Conservation (phyloP, 257 asterid species). For the Nicotiana otophora region DNA sequence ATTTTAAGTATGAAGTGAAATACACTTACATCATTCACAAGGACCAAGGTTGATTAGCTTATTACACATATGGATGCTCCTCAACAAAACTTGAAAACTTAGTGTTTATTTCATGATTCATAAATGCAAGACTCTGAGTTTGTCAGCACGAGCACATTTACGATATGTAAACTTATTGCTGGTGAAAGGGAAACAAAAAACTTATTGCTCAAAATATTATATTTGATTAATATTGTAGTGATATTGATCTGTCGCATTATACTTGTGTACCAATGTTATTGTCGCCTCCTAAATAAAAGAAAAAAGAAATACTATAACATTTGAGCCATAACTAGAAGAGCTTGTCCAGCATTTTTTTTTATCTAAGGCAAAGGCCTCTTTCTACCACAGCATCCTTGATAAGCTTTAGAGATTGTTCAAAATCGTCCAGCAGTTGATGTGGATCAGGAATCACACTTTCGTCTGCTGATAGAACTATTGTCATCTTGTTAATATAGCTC, state of each 20-base stretch:
- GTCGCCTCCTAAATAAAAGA: neutral
- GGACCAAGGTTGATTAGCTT: too few relatives aligned
- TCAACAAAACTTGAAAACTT: too few relatives aligned
- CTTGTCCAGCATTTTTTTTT: neutral
- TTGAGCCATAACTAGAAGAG: neutral
- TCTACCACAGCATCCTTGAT: constrained; percentile 25
- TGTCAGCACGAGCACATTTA: too few relatives aligned
- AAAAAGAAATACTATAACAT: neutral
- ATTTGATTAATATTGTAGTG: too few relatives aligned
- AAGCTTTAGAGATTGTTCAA: constrained; percentile 23
- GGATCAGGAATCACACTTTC: constrained; percentile 37
- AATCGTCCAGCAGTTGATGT: constrained; percentile 22
- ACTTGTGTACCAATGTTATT: neutral
- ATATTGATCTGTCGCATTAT: neutral
- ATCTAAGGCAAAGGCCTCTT: neutral
- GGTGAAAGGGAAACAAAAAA: too few relatives aligned
- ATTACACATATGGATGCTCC: too few relatives aligned
- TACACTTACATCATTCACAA: too few relatives aligned
- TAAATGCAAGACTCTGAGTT: too few relatives aligned
- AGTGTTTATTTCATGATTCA: too few relatives aligned
- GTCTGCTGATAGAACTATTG: constrained; percentile 27
- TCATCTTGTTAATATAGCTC: constrained; percentile 29
- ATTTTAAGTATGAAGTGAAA: too few relatives aligned
- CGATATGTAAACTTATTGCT: too few relatives aligned
- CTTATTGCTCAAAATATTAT: too few relatives aligned